phyloP scores from a whole-genome alignment of 306 rosid species.

The Abrus pulchellus region DNA sequence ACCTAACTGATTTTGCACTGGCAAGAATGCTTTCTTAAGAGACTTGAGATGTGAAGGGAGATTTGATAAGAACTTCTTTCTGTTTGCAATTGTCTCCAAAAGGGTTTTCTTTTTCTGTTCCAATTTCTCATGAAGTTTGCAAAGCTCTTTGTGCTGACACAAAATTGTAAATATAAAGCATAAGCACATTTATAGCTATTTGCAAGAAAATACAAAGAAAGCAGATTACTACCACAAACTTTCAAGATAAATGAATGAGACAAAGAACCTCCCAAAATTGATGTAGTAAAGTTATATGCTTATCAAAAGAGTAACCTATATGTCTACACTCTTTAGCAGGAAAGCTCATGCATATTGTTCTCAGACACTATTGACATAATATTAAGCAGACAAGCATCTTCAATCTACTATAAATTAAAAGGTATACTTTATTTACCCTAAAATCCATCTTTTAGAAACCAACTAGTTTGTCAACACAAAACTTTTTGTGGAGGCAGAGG shows the following conservation, averaged over 20 bases:
- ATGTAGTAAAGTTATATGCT: background rate
- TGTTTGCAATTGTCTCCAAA: slow-evolving; percentile 69
- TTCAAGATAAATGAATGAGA: slow-evolving; percentile 7
- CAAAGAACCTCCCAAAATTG: background rate
- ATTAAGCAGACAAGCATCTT: slow-evolving; percentile 4
- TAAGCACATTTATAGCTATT: background rate
- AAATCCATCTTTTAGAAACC: background rate
- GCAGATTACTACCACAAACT: background rate
- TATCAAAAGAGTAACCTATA: background rate
- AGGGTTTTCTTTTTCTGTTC: slow-evolving; percentile 75
- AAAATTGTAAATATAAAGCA: slow-evolving; percentile 29
- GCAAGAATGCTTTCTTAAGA: slow-evolving; percentile 82
- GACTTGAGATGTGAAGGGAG: slow-evolving; percentile 88
- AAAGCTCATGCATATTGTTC: background rate
- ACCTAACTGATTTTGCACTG: slow-evolving; percentile 81
- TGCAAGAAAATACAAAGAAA: background rate
- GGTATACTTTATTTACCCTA: background rate
- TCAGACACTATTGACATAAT: background rate
- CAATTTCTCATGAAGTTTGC: slow-evolving; percentile 73
- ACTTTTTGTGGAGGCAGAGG: background rate
- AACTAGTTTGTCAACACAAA: slow-evolving; percentile 7
- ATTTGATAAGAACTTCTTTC: slow-evolving; percentile 76
- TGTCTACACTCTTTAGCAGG: background rate
- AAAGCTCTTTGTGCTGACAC: slow-evolving; percentile 80
- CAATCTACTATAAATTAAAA: background rate